Evolutionary conservation across 495 filamentous ascomycete genomes (phyloP), one percentile per base, ranked within the genome.

Genomic region (Apodospora peruviana): DNA sequence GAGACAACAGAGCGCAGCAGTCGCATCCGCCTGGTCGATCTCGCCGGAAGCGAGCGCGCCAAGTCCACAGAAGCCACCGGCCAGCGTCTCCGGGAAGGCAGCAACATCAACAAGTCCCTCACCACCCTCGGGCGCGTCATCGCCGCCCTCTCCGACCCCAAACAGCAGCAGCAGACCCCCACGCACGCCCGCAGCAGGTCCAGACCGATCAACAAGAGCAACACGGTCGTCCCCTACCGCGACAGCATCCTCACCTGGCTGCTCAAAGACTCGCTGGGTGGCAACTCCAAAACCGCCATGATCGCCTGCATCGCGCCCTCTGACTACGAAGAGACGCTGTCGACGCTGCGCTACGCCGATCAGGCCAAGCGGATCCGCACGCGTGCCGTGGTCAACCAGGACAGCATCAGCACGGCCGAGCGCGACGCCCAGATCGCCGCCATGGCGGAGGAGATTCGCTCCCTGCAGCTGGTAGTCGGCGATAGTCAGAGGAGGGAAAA

Each of bases 171-270:
- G n/a, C n/a, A n/a, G n/a, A n/a, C n/a, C n/a, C 58, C 66, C 19
- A 73, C 82, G 25, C 25, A 8, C 24, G n/a, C 12, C 36, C 32
- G 20, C 17, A 16, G 18, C 18, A 47, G 37, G 38, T 37, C 36
- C 53, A 56, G 36, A 45, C 56, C 46, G 50, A 56, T 23, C 58
- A 52, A 46, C 18, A 62, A 57, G 27, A 58, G 56, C 47, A 55
- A 59, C 62, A 27, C 70, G 83, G 48, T 82, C 82, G 90, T 98
- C 5, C 93, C 93, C 11, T 98, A 95, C 64, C 87, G 93, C 35
- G 93, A 98, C 70, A 91, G 87, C 2, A 91, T 98, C 56, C 78
- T 98, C n/a, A 98, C 93, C 9, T 97, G 91, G 90, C 76, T 98
- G 18, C 75, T 98, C 52, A 97, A 97, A 60, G 93, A 97, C 64